Evolutionary conservation across 208 protist genomes (phyloP).

Genomic region (Trypanosoma congolense): DNA sequence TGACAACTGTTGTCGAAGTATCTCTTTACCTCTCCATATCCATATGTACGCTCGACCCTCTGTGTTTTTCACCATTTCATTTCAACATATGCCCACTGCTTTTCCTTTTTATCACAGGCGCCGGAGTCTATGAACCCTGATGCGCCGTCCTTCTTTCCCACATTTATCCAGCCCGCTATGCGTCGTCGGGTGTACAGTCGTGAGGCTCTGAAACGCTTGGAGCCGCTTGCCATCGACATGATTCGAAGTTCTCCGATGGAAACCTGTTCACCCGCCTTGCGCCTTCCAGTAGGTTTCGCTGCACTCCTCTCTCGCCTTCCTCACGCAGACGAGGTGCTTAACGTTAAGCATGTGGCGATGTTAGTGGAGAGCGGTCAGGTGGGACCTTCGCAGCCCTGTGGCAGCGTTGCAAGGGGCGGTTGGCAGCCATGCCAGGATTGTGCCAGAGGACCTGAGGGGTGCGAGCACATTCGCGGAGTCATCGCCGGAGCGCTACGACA

Average conservation of each 20-base stretch:
- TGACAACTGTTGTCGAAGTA: too few species aligned
- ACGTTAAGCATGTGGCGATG: slow-evolving; percentile 12
- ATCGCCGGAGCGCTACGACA: slow-evolving; percentile 28
- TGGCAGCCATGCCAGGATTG: slow-evolving; percentile 2
- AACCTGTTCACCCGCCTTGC: not conserved
- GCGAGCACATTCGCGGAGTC: slow-evolving; percentile 25
- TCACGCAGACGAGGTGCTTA: slow-evolving; percentile 14
- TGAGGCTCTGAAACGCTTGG: slow-evolving; percentile 10
- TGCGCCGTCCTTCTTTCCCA: slow-evolving; percentile 19
- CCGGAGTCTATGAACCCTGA: slow-evolving; percentile 18
- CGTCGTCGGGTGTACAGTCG: slow-evolving; percentile 15
- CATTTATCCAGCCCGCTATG: slow-evolving; percentile 9
- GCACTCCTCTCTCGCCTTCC: slow-evolving; percentile 11
- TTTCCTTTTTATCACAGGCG: slow-evolving; percentile 7
- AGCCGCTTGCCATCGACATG: slow-evolving; percentile 3
- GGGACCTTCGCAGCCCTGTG: not conserved
- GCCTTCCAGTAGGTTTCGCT: slow-evolving; percentile 12
- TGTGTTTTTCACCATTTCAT: too few species aligned
- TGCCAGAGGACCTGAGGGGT: slow-evolving; percentile 34
- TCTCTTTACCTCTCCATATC: too few species aligned
- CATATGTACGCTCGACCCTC: too few species aligned
- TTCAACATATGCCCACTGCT: not conserved
- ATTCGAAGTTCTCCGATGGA: slow-evolving; percentile 8
- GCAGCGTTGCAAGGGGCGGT: not conserved
- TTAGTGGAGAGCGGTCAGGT: slow-evolving; percentile 9